Evolutionary conservation across 305 asterid genomes (phyloP), one percentile per base, ranked within the genome.

Genomic region (Fraxinus ornus): DNA sequence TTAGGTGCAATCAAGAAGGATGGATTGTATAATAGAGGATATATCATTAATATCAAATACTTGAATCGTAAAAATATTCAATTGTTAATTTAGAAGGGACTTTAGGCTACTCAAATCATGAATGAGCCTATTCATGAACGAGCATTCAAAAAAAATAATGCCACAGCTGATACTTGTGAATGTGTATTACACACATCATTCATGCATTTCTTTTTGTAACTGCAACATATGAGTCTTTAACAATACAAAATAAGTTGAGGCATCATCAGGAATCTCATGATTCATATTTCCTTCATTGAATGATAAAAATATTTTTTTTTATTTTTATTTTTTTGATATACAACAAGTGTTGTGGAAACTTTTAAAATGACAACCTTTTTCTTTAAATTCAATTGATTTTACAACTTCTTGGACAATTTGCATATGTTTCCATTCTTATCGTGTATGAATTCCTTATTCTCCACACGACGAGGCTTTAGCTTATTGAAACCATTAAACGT

Each of bases 101-200:
- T 93, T 86, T 95, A 98, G 99, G 99, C 99, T 32, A 94, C 99
- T 86, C 99, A 95, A 90, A 92, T 91, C 85, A 90, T 92, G 98
- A 94, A 95, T 90, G 99, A 95, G 94, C 93, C 94, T 82, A 92
- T 93, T 90, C 92, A 94, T 84, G 97, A 94, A 81, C 98, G 93
- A 86, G 98, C 97, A 39, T 39, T 39, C 47, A 8, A 39, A 39
- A 39, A 39, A 39, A 7, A 39, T 39, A 39, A 39, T 7, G 47
- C 13, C 47, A 8, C 12, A 8, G 47, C 47, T 8, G 47, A 39
- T 37, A 37, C 44, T 37, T 37, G 10, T 8, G 47, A 8, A 39
- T 39, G 47, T 39, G 13, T 39, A 8, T 39, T 39, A 8, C 13
- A 9, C 47, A 39, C 47, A 1, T 5, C 39, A 36, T 36, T 36